Conservation (phyloP, 2,329 filamentous ascomycete genomes). For the Pseudogymnoascus sp. region DNA sequence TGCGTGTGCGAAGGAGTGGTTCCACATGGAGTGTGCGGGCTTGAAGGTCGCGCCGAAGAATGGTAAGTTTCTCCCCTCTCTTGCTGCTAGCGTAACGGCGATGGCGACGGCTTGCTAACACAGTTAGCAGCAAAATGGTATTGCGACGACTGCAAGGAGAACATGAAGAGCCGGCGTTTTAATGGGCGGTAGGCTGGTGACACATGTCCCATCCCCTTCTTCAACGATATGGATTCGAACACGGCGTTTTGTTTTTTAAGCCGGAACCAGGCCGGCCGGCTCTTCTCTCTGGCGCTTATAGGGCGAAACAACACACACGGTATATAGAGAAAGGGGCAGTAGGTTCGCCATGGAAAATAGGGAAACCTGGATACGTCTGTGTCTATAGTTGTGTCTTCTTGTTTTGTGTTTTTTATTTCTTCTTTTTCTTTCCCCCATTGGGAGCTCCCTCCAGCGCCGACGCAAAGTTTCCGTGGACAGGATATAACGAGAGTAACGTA, state of each 20-base stretch:
- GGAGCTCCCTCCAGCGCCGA: background rate
- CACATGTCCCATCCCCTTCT: background rate
- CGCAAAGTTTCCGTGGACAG: background rate
- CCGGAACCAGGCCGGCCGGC: constrained; percentile 3
- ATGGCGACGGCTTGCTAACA: background rate
- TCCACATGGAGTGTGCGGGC: constrained; percentile 75
- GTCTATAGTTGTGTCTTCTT: background rate
- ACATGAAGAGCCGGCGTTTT: constrained; percentile 23
- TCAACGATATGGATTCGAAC: background rate
- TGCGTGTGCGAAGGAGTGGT: constrained; percentile 71
- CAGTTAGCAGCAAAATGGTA: constrained; percentile 26
- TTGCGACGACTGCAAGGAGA: constrained; percentile 28
- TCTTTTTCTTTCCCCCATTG: background rate
- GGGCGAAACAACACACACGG: background rate
- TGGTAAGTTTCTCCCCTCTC: constrained; percentile 22
- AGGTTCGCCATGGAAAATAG: background rate
- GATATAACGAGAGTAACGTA: constrained; percentile 9
- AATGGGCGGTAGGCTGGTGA: constrained; percentile 17
- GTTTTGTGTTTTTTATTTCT: background rate
- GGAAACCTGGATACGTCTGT: constrained; percentile 1
- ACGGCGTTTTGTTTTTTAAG: background rate
- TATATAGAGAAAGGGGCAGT: background rate
- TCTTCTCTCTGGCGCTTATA: constrained; percentile 9
- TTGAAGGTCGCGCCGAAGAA: constrained; percentile 67
- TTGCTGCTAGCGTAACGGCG: no score